Evolutionary conservation across 1,284 basidiomycete genomes (phyloP), one percentile per base, ranked within the genome.

Genomic region (Vanrija pseudolonga): DNA sequence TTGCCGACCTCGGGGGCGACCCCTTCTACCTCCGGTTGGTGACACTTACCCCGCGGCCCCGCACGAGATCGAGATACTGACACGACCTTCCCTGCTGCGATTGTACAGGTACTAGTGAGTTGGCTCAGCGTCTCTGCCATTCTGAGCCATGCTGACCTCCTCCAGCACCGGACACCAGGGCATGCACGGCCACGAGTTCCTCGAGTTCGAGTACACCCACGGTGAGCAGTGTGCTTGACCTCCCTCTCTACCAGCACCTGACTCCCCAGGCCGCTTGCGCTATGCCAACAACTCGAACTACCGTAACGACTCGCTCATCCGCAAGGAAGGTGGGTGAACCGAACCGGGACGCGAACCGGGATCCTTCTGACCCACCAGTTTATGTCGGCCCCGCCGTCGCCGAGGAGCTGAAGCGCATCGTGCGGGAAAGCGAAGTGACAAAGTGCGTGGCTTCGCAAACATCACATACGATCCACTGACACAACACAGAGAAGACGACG

Each of bases 231-330:
- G 17, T n/a, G 17, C 9, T 17, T 2, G 9, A 12, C 32, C 3
- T 18, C 12, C 7, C 18, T 41, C 36, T 43, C 2, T 17, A 5
- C 18, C 19, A n/a, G 20, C 8, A 36, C 8, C 14, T 22, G 26
- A n/a, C 3, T 18, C 15, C 1, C 17, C 53, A 76, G 74, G 95
- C 8, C 86, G 95, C 55, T 82, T 98, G 61, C 85, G 95, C 65
- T 99, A 98, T 74, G 95, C 96, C 59, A 97, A 98, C 82, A 98
- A 98, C 82, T 97, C 93, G 19, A 98, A 98, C 78, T 98, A 98
- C 79, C 82, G 95, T 45, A 98, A 97, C 69, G 96, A 98, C 78
- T 90, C 87, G 72, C 79, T 98, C 52, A 97, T 98, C 73, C 84
- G 94, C 57, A 98, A 98, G 88, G 96, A 98, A 78, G 95, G 94